These are phyloP conservation scores for Penicillium expansum DNA, from an alignment of 2,329 filamentous ascomycete species.

Conservation along the genomic window DNA sequence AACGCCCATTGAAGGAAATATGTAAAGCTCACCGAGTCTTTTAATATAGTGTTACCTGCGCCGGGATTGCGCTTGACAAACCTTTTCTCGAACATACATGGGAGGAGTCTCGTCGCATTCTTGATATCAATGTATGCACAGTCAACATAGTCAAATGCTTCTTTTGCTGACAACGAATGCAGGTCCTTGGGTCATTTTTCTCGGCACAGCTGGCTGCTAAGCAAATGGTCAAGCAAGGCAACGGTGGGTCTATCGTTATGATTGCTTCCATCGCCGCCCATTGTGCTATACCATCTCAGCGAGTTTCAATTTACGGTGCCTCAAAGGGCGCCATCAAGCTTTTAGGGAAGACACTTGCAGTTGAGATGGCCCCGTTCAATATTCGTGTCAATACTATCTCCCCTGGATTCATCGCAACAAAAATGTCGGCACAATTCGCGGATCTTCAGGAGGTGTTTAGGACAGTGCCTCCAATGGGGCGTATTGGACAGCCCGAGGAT, in stretches of 20 bases:
- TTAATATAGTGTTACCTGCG: conserved; percentile 13
- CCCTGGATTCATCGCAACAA: conserved; percentile 26
- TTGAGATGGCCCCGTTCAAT: conserved; percentile 38
- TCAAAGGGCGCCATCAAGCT: conserved; percentile 45
- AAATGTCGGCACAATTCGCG: conserved; percentile 2
- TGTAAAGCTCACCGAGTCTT: not conserved
- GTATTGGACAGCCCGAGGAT: conserved; percentile 43
- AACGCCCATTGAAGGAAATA: not conserved
- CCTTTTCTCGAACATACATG: conserved; percentile 47
- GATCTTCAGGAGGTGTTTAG: not conserved
- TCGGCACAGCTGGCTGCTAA: conserved; percentile 40
- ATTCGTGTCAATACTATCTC: conserved; percentile 44
- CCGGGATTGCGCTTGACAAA: conserved; percentile 45
- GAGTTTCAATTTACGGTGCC: conserved; percentile 46
- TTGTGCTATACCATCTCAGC: conserved; percentile 37
- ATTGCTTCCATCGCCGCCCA: conserved; percentile 42
- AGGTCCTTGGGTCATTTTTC: conserved; percentile 47
- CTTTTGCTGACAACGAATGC: not conserved
- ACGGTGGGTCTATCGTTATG: conserved; percentile 42
- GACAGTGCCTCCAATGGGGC: conserved; percentile 21
- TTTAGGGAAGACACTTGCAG: conserved; percentile 41
- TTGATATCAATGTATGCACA: conserved; percentile 46
- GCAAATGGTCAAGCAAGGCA: conserved; percentile 43
- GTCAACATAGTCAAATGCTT: too few relatives aligned
- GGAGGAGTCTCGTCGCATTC: conserved; percentile 43